These are phyloP conservation scores for Gossypium lobatum DNA, from an alignment of 441 rosid genomes.

Conservation along the genomic window DNA sequence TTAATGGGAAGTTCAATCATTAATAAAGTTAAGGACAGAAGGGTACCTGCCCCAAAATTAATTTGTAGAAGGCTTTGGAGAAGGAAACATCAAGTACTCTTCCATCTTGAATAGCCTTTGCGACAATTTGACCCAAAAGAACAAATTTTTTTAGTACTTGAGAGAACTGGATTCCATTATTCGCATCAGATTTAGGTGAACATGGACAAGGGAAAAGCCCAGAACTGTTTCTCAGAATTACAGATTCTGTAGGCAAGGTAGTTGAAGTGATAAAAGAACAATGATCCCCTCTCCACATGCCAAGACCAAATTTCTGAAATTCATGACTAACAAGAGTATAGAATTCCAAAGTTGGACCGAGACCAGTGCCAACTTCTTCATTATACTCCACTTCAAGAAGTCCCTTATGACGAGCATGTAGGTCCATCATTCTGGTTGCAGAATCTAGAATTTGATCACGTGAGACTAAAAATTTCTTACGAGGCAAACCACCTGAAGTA, in stretches of 20 bases:
- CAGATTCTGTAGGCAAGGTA: conserved; percentile 26
- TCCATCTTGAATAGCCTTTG: conserved; percentile 94
- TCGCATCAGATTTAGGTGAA: conserved; percentile 38
- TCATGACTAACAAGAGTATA: conserved; percentile 87
- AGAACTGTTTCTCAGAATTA: conserved; percentile 30
- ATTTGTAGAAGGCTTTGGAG: conserved; percentile 84
- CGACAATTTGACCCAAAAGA: conserved; percentile 84
- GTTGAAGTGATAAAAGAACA: conserved; percentile 22
- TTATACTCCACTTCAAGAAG: conserved; percentile 81
- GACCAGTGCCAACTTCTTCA: conserved; percentile 98
- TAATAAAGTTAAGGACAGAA: conserved; percentile 8
- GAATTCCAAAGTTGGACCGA: conserved; percentile 97
- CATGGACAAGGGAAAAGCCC: conserved; percentile 91
- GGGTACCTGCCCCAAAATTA: conserved; percentile 75
- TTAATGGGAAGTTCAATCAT: neutral
- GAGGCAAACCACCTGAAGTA: conserved; percentile 39
- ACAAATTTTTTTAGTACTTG: conserved; percentile 58
- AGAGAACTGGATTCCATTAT: conserved; percentile 38
- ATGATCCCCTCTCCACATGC: conserved; percentile 88
- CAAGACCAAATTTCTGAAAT: conserved; percentile 73
- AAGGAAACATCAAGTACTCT: conserved; percentile 90
- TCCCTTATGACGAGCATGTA: conserved; percentile 48
- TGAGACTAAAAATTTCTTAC: conserved; percentile 70
- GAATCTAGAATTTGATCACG: conserved; percentile 77
- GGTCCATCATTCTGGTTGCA: conserved; percentile 83